Conservation (phyloP, 805 yeast genomes). For the Candida ipomoeae region DNA sequence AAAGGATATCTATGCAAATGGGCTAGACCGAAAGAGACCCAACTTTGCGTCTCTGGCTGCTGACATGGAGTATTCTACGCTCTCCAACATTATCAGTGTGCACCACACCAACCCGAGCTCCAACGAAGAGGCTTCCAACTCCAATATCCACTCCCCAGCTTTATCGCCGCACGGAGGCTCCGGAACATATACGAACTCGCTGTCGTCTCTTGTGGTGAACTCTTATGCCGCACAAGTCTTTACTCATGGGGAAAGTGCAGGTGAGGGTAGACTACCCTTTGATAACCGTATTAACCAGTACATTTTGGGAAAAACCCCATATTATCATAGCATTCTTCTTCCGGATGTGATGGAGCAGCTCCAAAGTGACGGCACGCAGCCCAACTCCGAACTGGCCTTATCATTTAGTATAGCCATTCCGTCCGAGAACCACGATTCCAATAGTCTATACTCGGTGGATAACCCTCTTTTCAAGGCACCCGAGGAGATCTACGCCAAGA, state of each 20-base stretch:
- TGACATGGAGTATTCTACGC: slow-evolving; percentile 64
- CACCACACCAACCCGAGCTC: slow-evolving; percentile 40
- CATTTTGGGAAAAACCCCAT: slow-evolving; percentile 51
- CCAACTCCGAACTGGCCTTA: slow-evolving; percentile 40
- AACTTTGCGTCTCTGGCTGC: slow-evolving; percentile 68
- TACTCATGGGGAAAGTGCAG: neutral
- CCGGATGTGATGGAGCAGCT: slow-evolving; percentile 58
- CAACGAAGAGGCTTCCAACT: slow-evolving; percentile 37
- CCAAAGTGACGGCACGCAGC: slow-evolving; percentile 38
- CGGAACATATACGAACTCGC: slow-evolving; percentile 1
- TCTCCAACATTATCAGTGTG: slow-evolving; percentile 51
- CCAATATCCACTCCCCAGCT: slow-evolving; percentile 32
- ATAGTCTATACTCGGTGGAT: slow-evolving; percentile 1
- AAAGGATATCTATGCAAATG: neutral
- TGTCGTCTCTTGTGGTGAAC: slow-evolving; percentile 5
- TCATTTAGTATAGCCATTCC: slow-evolving; percentile 44
- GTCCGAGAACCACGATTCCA: slow-evolving; percentile 2
- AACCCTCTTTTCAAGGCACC: slow-evolving; percentile 49
- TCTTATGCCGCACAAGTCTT: slow-evolving; percentile 3
- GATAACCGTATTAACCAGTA: slow-evolving; percentile 65
- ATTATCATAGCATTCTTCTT: slow-evolving; percentile 40
- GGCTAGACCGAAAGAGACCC: slow-evolving; percentile 23
- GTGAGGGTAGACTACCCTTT: slow-evolving; percentile 36
- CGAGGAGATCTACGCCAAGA: slow-evolving; percentile 73
- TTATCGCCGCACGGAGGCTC: slow-evolving; percentile 30